Evolutionary conservation across 441 rosid genomes (phyloP), one percentile per base, ranked within the genome.

Genomic region (Hura crepitans): DNA sequence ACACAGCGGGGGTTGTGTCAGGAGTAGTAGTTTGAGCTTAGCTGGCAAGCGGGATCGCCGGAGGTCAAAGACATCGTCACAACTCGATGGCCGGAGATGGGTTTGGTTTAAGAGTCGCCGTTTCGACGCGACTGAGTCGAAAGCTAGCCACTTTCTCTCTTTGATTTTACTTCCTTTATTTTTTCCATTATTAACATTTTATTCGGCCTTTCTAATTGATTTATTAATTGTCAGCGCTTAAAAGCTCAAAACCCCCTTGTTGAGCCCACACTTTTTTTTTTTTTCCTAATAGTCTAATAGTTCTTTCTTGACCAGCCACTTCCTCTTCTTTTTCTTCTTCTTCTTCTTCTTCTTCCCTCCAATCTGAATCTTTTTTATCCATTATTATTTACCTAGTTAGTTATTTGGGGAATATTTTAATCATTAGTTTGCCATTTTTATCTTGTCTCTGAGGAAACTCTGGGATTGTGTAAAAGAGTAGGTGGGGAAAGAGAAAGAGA

Each of bases 1-100:
- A 27, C n/a, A 12, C 14, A 33, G 27, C 37, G 46, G 28, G 51
- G 68, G 63, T 10, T 27, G 50, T 54, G 63, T 56, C 70, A 47
- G 42, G 55, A 27, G 63, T 3, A 56, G 68, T 60, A 35, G 66
- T 50, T 56, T 11, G 10, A 33, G 58, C 77, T 27, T 72, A 75
- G 82, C 84, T 81, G 80, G 80, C 81, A 8, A 17, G 81, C 77
- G 71, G 65, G 74, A 72, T 65, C 1, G 28, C 75, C 76, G 81
- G 83, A 77, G 60, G 76, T 83, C 84, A 81, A 72, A 74, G 4
- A 23, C 47, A 5, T 65, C 66, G 65, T 22, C 71, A 43, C 31
- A 30, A 46, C 63, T 60, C 67, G 62, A 76, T 56, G 22, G 23
- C 27, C 53, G 75, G 73, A 69, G 66, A 30, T 57, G 69, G 31